phyloP scores from a whole-genome alignment of 2,329 filamentous ascomycete genomes.

The Neodidymelliopsis sp. region DNA sequence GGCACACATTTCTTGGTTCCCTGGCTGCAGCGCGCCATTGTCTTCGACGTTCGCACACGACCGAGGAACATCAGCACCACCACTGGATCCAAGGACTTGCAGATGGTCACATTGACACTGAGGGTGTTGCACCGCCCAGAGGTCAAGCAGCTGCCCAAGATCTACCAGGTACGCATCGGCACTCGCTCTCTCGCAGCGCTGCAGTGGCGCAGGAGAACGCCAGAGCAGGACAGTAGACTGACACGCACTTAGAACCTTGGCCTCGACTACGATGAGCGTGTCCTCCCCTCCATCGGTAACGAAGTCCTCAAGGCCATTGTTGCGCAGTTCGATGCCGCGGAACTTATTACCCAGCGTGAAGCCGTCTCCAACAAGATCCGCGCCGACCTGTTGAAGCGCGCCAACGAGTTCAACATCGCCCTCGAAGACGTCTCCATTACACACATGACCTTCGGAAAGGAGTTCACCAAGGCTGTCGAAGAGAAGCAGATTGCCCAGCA shows the following conservation, averaged over 20 bases:
- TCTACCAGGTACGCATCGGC: constrained; percentile 81
- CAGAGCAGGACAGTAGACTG: constrained; percentile 6
- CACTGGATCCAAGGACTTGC: constrained; percentile 97
- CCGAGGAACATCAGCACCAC: constrained; percentile 97
- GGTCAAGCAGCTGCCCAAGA: constrained; percentile 90
- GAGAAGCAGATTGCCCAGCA: constrained; percentile 99
- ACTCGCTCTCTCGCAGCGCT: not conserved
- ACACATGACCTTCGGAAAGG: constrained; percentile 99
- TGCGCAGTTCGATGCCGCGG: constrained; percentile 62
- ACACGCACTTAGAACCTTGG: constrained; percentile 80
- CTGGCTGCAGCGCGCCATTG: constrained; percentile 92
- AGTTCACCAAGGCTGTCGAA: constrained; percentile 98
- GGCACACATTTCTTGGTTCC: constrained; percentile 96
- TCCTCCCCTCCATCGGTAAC: constrained; percentile 62
- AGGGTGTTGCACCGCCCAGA: constrained; percentile 94
- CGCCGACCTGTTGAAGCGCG: constrained; percentile 87
- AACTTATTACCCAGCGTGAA: constrained; percentile 95
- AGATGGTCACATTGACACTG: constrained; percentile 99
- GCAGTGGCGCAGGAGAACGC: not conserved
- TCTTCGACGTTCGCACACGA: constrained; percentile 97
- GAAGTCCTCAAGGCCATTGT: constrained; percentile 64
- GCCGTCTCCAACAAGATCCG: constrained; percentile 95
- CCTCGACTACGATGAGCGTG: constrained; percentile 87
- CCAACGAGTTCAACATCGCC: constrained; percentile 97
- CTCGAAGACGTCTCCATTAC: constrained; percentile 99